Conservation (phyloP, 2,329 filamentous ascomycete genomes). For the Chlorencoelia australis region DNA sequence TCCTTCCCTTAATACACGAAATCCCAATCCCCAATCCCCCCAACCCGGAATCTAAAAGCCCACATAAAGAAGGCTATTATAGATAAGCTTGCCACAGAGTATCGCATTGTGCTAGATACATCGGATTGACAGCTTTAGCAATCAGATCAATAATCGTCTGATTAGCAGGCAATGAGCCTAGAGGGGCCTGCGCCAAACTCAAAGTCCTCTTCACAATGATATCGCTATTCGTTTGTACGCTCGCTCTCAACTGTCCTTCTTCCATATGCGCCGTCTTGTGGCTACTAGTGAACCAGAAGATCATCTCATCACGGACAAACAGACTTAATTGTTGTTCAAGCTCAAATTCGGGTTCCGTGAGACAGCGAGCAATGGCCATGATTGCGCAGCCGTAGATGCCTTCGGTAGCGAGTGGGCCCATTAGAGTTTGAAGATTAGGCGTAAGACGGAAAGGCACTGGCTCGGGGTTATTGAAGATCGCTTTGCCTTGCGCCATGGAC, state of each 20-base stretch:
- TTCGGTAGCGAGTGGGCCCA: constrained; percentile 92
- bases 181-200: constrained; percentile 62
- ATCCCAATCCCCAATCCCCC: too few relatives aligned
- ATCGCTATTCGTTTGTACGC: constrained; percentile 78
- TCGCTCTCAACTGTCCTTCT: constrained; percentile 57
- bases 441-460: constrained; percentile 95
- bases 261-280: constrained; percentile 53
- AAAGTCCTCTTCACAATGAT: constrained; percentile 85
- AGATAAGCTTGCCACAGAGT: constrained; percentile 96
- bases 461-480: constrained; percentile 90
- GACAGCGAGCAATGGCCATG: constrained; percentile 90
- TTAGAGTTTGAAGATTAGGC: constrained; percentile 88
- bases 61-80: constrained; percentile 33
- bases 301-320: constrained; percentile 96
- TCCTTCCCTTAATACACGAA: too few relatives aligned
- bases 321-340: constrained; percentile 91
- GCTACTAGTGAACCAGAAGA: constrained; percentile 82
- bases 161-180: constrained; percentile 80
- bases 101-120: constrained; percentile 80
- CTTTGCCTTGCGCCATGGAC: constrained; percentile 72
- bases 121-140: constrained; percentile 84
- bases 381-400: constrained; percentile 92
- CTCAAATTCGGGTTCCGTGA: constrained; percentile 81
- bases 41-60: background rate
- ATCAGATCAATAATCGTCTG: constrained; percentile 95